These are phyloP conservation scores for Condylostoma magnum DNA, from an alignment of 169 alveolate genomes.

Conservation along the genomic window DNA sequence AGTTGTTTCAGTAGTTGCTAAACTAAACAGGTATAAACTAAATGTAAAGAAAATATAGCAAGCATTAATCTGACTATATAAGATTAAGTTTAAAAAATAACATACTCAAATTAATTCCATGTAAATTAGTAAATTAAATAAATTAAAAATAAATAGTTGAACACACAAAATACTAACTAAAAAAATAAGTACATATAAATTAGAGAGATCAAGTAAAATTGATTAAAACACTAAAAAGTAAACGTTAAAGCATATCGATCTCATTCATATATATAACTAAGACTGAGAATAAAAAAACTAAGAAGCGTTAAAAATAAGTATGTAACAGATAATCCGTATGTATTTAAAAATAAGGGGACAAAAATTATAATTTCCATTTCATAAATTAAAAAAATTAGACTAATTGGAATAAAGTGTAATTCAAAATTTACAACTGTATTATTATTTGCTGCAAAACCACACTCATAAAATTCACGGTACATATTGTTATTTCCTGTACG, in stretches of 20 bases:
- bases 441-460: background rate
- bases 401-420: background rate
- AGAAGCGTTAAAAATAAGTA: background rate
- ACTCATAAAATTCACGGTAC: background rate
- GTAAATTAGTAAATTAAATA: background rate
- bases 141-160: background rate
- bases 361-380: background rate
- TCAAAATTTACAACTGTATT: background rate
- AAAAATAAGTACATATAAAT: background rate
- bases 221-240: background rate
- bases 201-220: background rate
- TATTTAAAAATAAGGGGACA: background rate
- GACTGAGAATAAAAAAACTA: background rate
- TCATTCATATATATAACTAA: background rate
- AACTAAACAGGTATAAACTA: background rate
- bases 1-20: slow-evolving; percentile 1
- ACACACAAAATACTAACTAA: background rate
- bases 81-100: background rate
- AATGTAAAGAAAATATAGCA: background rate
- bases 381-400: background rate
- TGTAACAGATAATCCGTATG: background rate
- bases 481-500: background rate
- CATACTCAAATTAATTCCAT: background rate
- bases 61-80: background rate
- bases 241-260: background rate